Conservation (phyloP, 768 basidiomycete genomes). For the Multifurca ochricompacta region DNA sequence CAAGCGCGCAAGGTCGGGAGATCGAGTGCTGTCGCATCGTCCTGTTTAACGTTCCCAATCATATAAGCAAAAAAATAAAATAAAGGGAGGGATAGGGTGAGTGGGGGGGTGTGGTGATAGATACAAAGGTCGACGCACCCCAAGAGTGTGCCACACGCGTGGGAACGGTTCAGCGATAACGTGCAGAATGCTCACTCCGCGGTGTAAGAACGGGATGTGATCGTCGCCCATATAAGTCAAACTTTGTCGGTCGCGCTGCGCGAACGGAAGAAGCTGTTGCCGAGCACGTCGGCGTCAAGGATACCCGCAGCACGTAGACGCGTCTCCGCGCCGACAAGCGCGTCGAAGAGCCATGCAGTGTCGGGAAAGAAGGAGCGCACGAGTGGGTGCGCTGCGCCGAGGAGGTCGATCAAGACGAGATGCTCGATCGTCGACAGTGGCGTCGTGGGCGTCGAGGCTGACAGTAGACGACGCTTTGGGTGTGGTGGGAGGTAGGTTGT, state of each 20-base stretch:
- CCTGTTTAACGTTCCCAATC: constrained; percentile 38
- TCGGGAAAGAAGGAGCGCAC: constrained; percentile 79
- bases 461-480: constrained; percentile 47
- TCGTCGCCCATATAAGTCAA: constrained; percentile 79
- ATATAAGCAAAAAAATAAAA: neutral
- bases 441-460: constrained; percentile 38
- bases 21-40: constrained; percentile 83
- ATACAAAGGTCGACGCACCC: constrained; percentile 53
- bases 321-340: constrained; percentile 61
- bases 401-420: constrained; percentile 84
- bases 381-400: constrained; percentile 68
- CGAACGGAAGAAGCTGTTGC: constrained; percentile 59
- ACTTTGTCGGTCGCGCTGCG: constrained; percentile 35
- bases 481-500: constrained; percentile 56
- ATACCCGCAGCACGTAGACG: constrained; percentile 60
- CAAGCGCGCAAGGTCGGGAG: constrained; percentile 80
- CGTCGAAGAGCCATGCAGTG: constrained; percentile 91
- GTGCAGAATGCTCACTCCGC: constrained; percentile 85
- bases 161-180: constrained; percentile 89
- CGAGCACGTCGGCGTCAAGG: constrained; percentile 35
- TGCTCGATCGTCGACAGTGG: constrained; percentile 79
- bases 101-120: constrained; percentile 5
- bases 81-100: neutral
- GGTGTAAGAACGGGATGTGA: constrained; percentile 79
- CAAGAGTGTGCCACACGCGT: constrained; percentile 75